Percentiles rank a stretch among this genome's conserved stretches.
Conservation (phyloP, 2,329 filamentous ascomycete genomes). For the Xylaria digitata region DNA sequence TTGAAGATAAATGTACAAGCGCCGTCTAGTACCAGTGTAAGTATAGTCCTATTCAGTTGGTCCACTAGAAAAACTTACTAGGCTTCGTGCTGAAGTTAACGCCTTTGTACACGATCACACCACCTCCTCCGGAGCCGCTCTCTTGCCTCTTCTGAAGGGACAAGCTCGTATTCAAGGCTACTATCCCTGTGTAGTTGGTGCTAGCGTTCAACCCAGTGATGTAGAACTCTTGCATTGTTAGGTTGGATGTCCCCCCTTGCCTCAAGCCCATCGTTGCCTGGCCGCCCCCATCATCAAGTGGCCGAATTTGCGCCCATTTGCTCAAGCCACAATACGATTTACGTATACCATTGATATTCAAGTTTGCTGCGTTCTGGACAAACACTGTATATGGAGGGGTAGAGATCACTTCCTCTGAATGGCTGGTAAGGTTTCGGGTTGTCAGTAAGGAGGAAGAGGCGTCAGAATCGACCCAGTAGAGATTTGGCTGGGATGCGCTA, state of each 20-base stretch:
- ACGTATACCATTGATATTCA: conserved; percentile 73
- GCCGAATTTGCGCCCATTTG: conserved; percentile 71
- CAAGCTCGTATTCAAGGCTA: conserved; percentile 67
- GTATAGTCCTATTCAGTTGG: not conserved
- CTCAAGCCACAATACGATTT: conserved; percentile 86
- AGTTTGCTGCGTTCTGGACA: conserved; percentile 71
- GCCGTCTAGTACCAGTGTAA: conserved; percentile 38
- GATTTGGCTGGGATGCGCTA: conserved; percentile 61
- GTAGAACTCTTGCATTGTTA: conserved; percentile 90
- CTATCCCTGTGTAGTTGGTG: conserved; percentile 76
- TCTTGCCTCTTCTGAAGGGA: conserved; percentile 60
- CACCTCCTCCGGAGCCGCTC: conserved; percentile 73
- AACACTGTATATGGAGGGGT: conserved; percentile 81
- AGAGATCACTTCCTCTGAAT: conserved; percentile 63
- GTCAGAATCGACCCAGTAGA: conserved; percentile 89
- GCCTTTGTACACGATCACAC: conserved; percentile 75
- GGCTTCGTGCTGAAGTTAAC: conserved; percentile 83
- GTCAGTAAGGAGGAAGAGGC: conserved; percentile 80
- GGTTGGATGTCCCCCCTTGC: conserved; percentile 70
- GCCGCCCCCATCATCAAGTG: conserved; percentile 63
- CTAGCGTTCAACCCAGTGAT: conserved; percentile 78
- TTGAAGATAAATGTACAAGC: conserved; percentile 84
- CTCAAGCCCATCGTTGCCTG: conserved; percentile 73
- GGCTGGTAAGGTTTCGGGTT: conserved; percentile 76
- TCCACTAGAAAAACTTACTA: conserved; percentile 60